phyloP scores from a whole-genome alignment of 176 grass and related monocot species.

The Oryza glaberrima region DNA sequence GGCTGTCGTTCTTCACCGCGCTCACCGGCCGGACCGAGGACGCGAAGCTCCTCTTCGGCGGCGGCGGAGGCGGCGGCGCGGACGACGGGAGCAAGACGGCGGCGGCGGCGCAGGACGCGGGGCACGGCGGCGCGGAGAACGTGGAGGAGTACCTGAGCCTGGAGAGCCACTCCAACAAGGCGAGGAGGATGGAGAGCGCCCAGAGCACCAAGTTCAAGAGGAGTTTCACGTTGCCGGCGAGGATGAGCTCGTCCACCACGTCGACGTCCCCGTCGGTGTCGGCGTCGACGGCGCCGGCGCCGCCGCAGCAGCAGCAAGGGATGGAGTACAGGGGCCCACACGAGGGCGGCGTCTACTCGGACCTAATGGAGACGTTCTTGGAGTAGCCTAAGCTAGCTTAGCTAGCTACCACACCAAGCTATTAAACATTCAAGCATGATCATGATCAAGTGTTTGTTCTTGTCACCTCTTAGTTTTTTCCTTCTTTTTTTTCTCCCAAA shows the following conservation, averaged over 20 bases:
- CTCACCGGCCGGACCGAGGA: constrained; percentile 82
- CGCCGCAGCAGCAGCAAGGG: constrained; percentile 44
- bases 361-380: constrained; percentile 98
- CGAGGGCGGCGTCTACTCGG: constrained; percentile 84
- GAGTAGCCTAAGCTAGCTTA: constrained; percentile 44
- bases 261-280: constrained; percentile 64
- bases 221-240: constrained; percentile 91
- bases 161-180: constrained; percentile 80
- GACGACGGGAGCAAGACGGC: constrained; percentile 24
- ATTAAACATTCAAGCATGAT: neutral
- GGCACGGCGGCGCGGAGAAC: constrained; percentile 50
- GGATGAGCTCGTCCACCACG: constrained; percentile 64
- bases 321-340: constrained; percentile 82
- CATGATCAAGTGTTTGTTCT: constrained; percentile 14
- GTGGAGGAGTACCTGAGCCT: constrained; percentile 84
- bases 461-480: constrained; percentile 27
- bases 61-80: constrained; percentile 30
- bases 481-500: constrained; percentile 9
- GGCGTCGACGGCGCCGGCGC: constrained; percentile 33
- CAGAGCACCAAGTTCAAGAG: constrained; percentile 89
- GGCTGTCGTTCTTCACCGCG: constrained; percentile 94
- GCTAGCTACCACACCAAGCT: neutral
- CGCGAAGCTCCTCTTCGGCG: constrained; percentile 73
- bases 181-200: constrained; percentile 67
- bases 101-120: constrained; percentile 19